Base-by-base conservation (phyloP, 2,329 filamentous ascomycete species). In the Fusarium circinatum region DNA sequence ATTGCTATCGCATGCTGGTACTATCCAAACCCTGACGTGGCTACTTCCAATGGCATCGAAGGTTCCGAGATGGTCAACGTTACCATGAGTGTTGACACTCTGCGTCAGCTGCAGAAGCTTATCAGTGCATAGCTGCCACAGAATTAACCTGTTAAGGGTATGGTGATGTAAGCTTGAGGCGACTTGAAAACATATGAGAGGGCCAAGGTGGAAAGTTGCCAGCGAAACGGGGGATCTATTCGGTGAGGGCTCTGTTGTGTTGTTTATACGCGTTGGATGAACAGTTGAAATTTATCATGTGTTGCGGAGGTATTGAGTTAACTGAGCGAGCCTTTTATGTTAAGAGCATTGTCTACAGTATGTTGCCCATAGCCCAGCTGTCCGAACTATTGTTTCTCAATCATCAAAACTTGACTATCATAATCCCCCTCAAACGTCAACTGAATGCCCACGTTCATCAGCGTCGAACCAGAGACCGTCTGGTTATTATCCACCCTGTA, bases 381-480 rank as follows among this genome's bases (percentile, higher is more conserved):
- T 9, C 9, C 1, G 13, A 14, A 30, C 38, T 68, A 78, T 34
- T 71, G 20, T 61, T 72, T 89, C 73, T 89, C 83, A 65, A 92
- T 74, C 61, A 89, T 86, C 11, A 92, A 83, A 34, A 92, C 80
- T 67, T 84, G 84, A 72, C 90, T 92, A 69, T 88, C 84, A 71
- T 89, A 91, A 73, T 91, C 89, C 0, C 80, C 82, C 1, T 81
- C 74, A 72, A 90, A 88, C 4, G 78, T 74, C 78, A 86, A 82
- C 78, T 90, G 88, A 54, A 92, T 74, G 0, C 90, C 90, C 3
- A 84, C 83, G 70, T 90, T 91, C 88, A 92, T 91, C 76, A 92
- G 82, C 18, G 89, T 91, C 12, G 86, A 85, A 0, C 90, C 90
- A 3, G 86, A 88, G 65, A 88, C 87, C 10, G 85, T 87, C 45